These are phyloP conservation scores for Diaporthe velutina DNA, from an alignment of 2,329 filamentous ascomycete genomes.

Conservation along the genomic window DNA sequence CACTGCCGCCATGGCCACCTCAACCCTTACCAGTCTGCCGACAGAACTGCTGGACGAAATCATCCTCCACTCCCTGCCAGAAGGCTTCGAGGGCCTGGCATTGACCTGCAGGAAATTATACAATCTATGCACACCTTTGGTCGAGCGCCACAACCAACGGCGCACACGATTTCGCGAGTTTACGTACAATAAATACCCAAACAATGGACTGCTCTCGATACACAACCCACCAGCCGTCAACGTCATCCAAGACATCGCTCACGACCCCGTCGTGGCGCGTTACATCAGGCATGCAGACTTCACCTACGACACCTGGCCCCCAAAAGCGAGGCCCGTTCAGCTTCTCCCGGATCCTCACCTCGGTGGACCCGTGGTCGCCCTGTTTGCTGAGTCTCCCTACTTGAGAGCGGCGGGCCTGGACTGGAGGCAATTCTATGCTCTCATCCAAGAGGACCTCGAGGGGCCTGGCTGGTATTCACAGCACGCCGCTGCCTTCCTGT, in stretches of 20 bases:
- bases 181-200: background rate
- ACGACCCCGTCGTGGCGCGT: background rate
- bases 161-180: background rate
- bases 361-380: background rate
- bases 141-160: background rate
- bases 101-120: background rate
- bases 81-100: background rate
- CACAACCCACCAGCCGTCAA: background rate
- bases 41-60: constrained; percentile 7
- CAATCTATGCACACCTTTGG: background rate
- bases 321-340: background rate
- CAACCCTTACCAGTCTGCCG: background rate
- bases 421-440: background rate
- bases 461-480: background rate
- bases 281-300: constrained; percentile 8
- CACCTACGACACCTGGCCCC: background rate
- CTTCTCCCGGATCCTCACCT: background rate
- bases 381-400: background rate
- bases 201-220: background rate
- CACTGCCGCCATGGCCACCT: background rate
- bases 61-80: background rate
- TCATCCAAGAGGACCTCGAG: background rate
- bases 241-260: background rate
- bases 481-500: constrained; percentile 1
- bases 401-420: background rate